Conservation (phyloP, 2,329 filamentous ascomycete genomes). For the Pseudodiploospora longispora region DNA sequence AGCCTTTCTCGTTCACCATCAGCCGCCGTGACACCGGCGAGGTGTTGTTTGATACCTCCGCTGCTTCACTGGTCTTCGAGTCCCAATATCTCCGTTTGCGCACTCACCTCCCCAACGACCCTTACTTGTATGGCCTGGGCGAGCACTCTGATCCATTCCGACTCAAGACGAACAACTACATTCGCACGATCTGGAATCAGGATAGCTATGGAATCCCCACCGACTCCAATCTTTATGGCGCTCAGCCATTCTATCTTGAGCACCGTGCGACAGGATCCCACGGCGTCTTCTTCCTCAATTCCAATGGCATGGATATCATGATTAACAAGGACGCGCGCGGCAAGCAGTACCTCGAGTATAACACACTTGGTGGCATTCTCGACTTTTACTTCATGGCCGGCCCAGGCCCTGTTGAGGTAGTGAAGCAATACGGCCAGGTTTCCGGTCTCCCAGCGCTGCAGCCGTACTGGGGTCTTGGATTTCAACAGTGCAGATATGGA, state of each 20-base stretch:
- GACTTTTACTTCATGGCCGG: conserved; percentile 77
- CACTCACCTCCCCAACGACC: conserved; percentile 59
- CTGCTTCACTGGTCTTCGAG: conserved; percentile 62
- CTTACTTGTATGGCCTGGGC: conserved; percentile 70
- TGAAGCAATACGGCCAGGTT: conserved; percentile 59
- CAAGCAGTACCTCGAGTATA: conserved; percentile 71
- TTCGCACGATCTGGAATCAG: conserved; percentile 61
- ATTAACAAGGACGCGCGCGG: conserved; percentile 52
- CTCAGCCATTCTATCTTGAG: conserved; percentile 72
- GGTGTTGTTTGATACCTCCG: conserved; percentile 63
- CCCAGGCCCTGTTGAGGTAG: conserved; percentile 59
- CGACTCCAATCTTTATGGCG: conserved; percentile 64
- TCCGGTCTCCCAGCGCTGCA: conserved; percentile 69
- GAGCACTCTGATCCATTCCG: conserved; percentile 67
- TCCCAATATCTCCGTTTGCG: conserved; percentile 68
- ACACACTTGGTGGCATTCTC: conserved; percentile 67
- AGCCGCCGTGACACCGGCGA: conserved; percentile 30
- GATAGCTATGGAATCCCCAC: conserved; percentile 57
- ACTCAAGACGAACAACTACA: conserved; percentile 54
- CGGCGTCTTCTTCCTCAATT: conserved; percentile 69
- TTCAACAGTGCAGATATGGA: conserved; percentile 76
- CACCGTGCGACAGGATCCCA: conserved; percentile 42
- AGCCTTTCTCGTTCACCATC: conserved; percentile 62
- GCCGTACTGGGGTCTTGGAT: conserved; percentile 75
- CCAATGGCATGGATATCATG: conserved; percentile 67